Evolutionary conservation across 2,329 filamentous ascomycete species (phyloP).

Genomic region (Ceratocystis huliohia): DNA sequence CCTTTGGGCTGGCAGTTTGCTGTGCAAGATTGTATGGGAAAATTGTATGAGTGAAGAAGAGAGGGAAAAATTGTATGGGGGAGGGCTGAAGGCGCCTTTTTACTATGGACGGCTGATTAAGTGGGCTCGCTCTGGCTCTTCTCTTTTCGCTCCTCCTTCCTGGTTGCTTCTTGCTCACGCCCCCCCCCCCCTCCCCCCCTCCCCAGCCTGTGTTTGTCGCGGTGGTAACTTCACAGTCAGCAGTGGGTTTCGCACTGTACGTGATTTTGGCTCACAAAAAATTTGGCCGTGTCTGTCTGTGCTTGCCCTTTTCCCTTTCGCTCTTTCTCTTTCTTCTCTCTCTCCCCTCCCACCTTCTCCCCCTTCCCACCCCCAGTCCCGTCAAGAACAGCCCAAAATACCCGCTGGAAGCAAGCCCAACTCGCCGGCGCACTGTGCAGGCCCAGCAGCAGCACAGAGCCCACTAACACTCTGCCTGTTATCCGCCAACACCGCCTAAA

Average conservation of each 20-base stretch:
- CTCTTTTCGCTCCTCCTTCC: not conserved
- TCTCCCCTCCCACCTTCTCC: not conserved
- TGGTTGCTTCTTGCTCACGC: too few relatives aligned
- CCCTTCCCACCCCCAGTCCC: not conserved
- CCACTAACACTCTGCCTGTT: too few relatives aligned
- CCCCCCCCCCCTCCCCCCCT: not conserved
- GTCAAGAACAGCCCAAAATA: not conserved
- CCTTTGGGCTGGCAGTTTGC: conserved; percentile 38
- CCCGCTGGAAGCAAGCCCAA: not conserved
- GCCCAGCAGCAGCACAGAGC: too few relatives aligned
- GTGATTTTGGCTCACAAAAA: conserved; percentile 6
- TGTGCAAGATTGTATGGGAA: conserved; percentile 41
- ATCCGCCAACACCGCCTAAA: too few relatives aligned
- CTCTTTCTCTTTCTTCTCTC: conserved; percentile 3
- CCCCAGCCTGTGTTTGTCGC: conserved; percentile 19
- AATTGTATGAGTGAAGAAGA: conserved; percentile 51
- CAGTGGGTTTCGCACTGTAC: conserved; percentile 12
- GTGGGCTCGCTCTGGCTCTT: conserved; percentile 25
- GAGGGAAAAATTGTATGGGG: conserved; percentile 44
- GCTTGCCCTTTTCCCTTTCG: conserved; percentile 2
- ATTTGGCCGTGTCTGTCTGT: conserved; percentile 1
- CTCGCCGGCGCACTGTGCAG: not conserved
- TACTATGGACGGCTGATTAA: conserved; percentile 53
- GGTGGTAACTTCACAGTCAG: conserved; percentile 5
- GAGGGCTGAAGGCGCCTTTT: conserved; percentile 46